Evolutionary conservation across 2,329 filamentous ascomycete genomes (phyloP).

Genomic region (Arthrobotrys musiformis): DNA sequence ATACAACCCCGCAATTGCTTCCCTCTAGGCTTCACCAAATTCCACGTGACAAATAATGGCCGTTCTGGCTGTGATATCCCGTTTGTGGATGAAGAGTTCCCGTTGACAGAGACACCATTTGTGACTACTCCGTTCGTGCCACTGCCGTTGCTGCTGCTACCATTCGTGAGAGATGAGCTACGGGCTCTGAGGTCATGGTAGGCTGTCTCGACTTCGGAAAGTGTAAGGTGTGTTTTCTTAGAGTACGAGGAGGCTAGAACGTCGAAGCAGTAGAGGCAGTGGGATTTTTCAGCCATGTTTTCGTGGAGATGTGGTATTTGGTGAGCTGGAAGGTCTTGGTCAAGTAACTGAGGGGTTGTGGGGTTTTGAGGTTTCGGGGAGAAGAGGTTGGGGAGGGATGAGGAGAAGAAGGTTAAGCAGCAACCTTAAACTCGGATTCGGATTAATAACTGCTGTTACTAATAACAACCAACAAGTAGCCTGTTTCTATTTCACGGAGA

Average conservation of each 20-base stretch:
- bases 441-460: slow-evolving; percentile 21
- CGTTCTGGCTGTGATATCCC: slow-evolving; percentile 66
- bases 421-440: neutral
- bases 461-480: neutral
- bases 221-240: slow-evolving; percentile 71
- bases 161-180: slow-evolving; percentile 22
- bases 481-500: neutral
- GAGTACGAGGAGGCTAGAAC: slow-evolving; percentile 79
- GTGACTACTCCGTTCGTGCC: neutral
- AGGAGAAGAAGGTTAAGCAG: slow-evolving; percentile 1
- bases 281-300: slow-evolving; percentile 81
- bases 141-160: neutral
- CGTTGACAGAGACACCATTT: slow-evolving; percentile 60
- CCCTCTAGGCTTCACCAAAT: slow-evolving; percentile 68
- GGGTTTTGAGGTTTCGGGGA: neutral
- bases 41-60: slow-evolving; percentile 96
- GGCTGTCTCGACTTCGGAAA: slow-evolving; percentile 73
- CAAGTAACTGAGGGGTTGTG: neutral
- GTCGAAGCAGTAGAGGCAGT: slow-evolving; percentile 96
- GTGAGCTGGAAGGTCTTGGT: neutral
- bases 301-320: slow-evolving; percentile 1
- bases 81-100: slow-evolving; percentile 41
- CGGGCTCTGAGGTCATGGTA: slow-evolving; percentile 69
- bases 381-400: neutral
- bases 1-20: slow-evolving; percentile 84